Evolutionary conservation across 202 grass and related monocot species (phyloP).

Genomic region (Bolboschoenoplectus hybrid): DNA sequence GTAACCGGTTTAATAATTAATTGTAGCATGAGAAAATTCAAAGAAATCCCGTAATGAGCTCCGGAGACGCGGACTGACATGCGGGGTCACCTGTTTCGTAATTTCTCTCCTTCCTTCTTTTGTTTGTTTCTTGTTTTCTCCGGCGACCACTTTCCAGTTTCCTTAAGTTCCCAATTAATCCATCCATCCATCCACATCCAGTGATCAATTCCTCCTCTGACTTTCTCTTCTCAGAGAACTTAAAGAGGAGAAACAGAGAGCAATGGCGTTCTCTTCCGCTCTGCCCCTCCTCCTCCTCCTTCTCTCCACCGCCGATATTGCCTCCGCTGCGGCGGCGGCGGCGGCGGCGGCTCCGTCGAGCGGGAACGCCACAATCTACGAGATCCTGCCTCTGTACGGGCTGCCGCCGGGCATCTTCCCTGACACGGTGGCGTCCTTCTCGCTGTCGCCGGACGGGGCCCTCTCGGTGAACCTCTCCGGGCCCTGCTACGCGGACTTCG

Average conservation of each 20-base stretch:
- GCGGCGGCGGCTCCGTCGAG: neutral
- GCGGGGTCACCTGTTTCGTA: neutral
- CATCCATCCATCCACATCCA: too few species aligned
- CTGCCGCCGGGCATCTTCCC: constrained; percentile 81
- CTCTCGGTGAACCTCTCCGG: constrained; percentile 70
- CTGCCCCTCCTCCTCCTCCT: constrained; percentile 12
- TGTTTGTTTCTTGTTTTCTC: neutral
- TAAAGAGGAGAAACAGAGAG: neutral
- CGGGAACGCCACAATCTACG: constrained; percentile 58
- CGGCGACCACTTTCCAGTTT: too few species aligned
- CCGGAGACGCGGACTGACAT: too few species aligned
- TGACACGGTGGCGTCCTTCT: constrained; percentile 69
- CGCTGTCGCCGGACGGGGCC: constrained; percentile 55
- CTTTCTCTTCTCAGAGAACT: neutral
- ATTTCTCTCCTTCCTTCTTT: neutral
- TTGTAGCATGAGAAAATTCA: too few species aligned
- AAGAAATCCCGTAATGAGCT: too few species aligned
- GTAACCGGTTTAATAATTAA: too few species aligned
- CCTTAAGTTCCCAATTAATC: too few species aligned
- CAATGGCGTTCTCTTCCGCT: constrained; percentile 37
- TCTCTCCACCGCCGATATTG: neutral
- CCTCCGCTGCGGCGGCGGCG: neutral
- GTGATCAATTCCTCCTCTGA: neutral
- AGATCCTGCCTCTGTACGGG: constrained; percentile 70
- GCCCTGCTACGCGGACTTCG: constrained; percentile 70